Conservation (phyloP, 2,329 filamentous ascomycete genomes). For the Stromatinia cepivora region DNA sequence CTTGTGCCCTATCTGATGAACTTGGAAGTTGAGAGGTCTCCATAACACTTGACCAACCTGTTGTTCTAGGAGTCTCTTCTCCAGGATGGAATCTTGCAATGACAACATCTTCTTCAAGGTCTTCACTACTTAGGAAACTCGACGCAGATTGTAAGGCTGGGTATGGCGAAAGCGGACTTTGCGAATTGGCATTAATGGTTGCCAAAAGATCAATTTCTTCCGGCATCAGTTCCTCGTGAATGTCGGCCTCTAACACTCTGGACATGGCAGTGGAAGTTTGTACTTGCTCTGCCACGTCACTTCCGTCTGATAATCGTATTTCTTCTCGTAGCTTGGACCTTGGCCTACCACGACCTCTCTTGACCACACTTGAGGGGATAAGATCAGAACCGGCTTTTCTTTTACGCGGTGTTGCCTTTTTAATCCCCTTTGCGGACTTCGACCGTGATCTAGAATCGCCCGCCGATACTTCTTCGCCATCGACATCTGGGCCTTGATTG, state of each 20-base stretch:
- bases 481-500: slow-evolving; percentile 32
- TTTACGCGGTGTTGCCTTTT: slow-evolving; percentile 29
- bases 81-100: slow-evolving; percentile 36
- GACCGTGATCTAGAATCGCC: slow-evolving; percentile 37
- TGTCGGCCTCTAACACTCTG: slow-evolving; percentile 26
- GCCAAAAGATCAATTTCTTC: slow-evolving; percentile 23
- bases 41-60: slow-evolving; percentile 37
- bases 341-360: slow-evolving; percentile 23
- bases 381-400: slow-evolving; percentile 17
- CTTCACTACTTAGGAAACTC: slow-evolving; percentile 22
- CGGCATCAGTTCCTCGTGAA: slow-evolving; percentile 18
- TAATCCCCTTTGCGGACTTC: slow-evolving; percentile 33
- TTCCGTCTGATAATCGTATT: slow-evolving; percentile 29
- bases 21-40: slow-evolving; percentile 23
- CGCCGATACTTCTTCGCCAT: slow-evolving; percentile 31
- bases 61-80: slow-evolving; percentile 32
- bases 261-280: slow-evolving; percentile 27
- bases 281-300: slow-evolving; percentile 31
- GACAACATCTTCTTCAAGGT: slow-evolving; percentile 30
- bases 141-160: slow-evolving; percentile 33
- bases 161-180: slow-evolving; percentile 25
- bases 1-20: slow-evolving; percentile 6
- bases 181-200: slow-evolving; percentile 16
- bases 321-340: slow-evolving; percentile 20
- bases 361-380: slow-evolving; percentile 16